Evolutionary conservation across 371 early-diverging fungal species (phyloP), one percentile per base, ranked within the genome.

Genomic region (Rhizopus stolonifer): DNA sequence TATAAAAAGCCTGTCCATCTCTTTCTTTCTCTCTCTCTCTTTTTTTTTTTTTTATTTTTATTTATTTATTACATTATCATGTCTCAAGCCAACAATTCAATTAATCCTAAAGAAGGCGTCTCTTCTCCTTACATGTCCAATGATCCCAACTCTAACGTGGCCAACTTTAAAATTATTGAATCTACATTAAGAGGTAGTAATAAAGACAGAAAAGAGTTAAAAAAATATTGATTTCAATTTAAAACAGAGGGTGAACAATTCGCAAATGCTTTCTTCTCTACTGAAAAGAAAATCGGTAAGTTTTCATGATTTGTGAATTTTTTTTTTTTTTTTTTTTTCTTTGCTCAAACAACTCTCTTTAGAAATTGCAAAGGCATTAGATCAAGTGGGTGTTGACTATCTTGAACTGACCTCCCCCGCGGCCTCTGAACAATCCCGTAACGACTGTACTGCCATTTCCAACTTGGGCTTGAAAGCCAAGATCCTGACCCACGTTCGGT

Each of bases 161-260:
- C 80, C 58, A 93, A 93, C 78, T 97, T 95, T 66, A 83, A 87
- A 74, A 95, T 97, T 60, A 97, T 97, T 64, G 98, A 97, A 64
- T 91, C 94, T 5, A 96, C 97, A 3, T 78, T 96, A 42, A 79
- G 97, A 77, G 91, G 91, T 89, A 75, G 58, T n/a, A n/a, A n/a
- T n/a, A n/a, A n/a, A n/a, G n/a, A n/a, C n/a, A n/a, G n/a, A n/a
- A n/a, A n/a, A n/a, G n/a, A n/a, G n/a, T n/a, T n/a, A n/a, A n/a
- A n/a, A n/a, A n/a, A n/a, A n/a, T n/a, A n/a, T n/a, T n/a, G n/a
- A n/a, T n/a, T n/a, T n/a, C n/a, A n/a, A n/a, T 61, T n/a, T n/a
- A n/a, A n/a, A n/a, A n/a, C n/a, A 82, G 95, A 97, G 86, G 98
- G 98, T 34, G 98, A 97, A 66, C 98, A 97, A 76, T 97, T 97